Evolutionary conservation across 1,284 basidiomycete species (phyloP).

Genomic region (Lentinula novae-zelandiae): DNA sequence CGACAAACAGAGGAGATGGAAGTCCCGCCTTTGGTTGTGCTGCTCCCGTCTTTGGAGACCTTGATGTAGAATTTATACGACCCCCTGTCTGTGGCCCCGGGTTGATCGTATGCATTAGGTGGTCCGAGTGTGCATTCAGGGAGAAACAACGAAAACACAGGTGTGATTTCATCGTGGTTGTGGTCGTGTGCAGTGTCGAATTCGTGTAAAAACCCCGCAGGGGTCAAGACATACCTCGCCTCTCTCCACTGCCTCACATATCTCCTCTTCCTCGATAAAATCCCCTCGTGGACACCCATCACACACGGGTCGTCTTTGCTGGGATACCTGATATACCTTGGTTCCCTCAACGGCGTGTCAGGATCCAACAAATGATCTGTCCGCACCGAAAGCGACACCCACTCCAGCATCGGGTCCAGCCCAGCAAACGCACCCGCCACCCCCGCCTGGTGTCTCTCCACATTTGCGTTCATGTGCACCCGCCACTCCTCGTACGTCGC

Average conservation of each 20-base stretch:
- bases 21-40: constrained; percentile 50
- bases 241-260: constrained; percentile 92
- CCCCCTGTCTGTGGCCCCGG: constrained; percentile 37
- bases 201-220: constrained; percentile 79
- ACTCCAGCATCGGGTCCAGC: constrained; percentile 90
- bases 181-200: too few relatives aligned
- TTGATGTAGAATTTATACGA: constrained; percentile 99
- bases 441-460: constrained; percentile 79
- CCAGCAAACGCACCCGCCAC: constrained; percentile 81
- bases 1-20: constrained; percentile 33
- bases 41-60: constrained; percentile 81
- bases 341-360: constrained; percentile 88
- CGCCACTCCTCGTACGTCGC: constrained; percentile 98
- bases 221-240: constrained; percentile 90
- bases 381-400: constrained; percentile 94
- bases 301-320: constrained; percentile 92
- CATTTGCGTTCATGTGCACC: constrained; percentile 75
- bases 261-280: constrained; percentile 95
- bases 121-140: constrained; percentile 96
- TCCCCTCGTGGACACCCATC: constrained; percentile 84
- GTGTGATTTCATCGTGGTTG: too few relatives aligned
- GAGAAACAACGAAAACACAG: constrained; percentile 61
- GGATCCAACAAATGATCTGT: constrained; percentile 97
- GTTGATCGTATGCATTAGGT: constrained; percentile 56
- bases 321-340: constrained; percentile 82